Percentiles rank a stretch among this genome's conserved stretches.
phyloP scores from a whole-genome alignment of 768 basidiomycete species.

The Xerocomellus intermedius region DNA sequence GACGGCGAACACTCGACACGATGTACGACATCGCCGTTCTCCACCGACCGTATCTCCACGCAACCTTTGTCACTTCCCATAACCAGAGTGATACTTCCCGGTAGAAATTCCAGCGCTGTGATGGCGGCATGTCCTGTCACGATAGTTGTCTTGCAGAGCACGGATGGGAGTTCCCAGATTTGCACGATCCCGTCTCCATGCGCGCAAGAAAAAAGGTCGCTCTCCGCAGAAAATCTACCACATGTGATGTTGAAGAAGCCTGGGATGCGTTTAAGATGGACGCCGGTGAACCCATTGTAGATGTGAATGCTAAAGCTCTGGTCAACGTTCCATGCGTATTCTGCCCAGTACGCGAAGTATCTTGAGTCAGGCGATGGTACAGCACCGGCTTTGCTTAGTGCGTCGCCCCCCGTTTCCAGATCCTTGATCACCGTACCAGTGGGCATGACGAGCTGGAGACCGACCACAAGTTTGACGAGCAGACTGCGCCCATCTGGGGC shows the following conservation, averaged over 20 bases:
- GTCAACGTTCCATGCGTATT: constrained; percentile 17
- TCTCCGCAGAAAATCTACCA: constrained; percentile 13
- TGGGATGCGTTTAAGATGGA: constrained; percentile 15
- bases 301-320: constrained; percentile 17
- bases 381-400: neutral
- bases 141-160: constrained; percentile 5
- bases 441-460: constrained; percentile 3
- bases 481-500: constrained; percentile 12
- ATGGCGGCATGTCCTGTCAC: constrained; percentile 10
- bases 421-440: constrained; percentile 5
- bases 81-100: constrained; percentile 7
- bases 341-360: constrained; percentile 21
- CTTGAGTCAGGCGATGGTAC: constrained; percentile 15
- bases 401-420: constrained; percentile 11
- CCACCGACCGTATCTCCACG: constrained; percentile 15
- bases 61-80: constrained; percentile 11
- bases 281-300: constrained; percentile 13
- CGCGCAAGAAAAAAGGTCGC: constrained; percentile 12
- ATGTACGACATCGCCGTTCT: constrained; percentile 10
- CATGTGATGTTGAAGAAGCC: constrained; percentile 14
- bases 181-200: constrained; percentile 17
- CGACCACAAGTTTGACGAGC: constrained; percentile 8
- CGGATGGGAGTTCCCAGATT: constrained; percentile 18
- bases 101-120: constrained; percentile 13
- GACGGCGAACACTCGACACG: constrained; percentile 3